These are phyloP conservation scores for Talinum fruticosum DNA, from an alignment of 148 eudicot genomes.

Conservation along the genomic window DNA sequence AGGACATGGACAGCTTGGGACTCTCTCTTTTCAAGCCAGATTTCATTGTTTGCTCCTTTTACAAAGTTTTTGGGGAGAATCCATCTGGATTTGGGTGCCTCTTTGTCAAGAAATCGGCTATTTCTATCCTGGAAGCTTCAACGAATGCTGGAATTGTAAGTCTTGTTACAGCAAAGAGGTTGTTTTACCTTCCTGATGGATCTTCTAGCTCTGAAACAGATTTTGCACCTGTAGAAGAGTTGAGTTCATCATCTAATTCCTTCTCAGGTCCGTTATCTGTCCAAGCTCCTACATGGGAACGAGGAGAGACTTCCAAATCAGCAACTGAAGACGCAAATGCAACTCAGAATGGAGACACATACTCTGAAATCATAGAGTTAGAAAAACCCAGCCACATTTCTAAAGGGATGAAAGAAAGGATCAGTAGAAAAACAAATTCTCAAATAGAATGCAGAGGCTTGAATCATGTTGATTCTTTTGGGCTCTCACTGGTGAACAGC, in stretches of 20 bases:
- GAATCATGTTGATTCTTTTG: conserved; percentile 77
- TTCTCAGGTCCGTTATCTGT: conserved; percentile 23
- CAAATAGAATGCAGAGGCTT: conserved; percentile 50
- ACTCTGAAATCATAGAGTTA: conserved; percentile 23
- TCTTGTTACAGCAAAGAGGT: conserved; percentile 43
- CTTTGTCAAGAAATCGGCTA: conserved; percentile 74
- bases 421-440: conserved; percentile 13
- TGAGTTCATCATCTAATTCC: conserved; percentile 24
- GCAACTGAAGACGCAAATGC: conserved; percentile 8
- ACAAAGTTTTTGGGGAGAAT: conserved; percentile 88
- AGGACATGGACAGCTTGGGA: conserved; percentile 91
- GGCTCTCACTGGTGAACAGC: conserved; percentile 54
- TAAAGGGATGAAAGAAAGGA: neutral
- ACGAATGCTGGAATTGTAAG: conserved; percentile 57
- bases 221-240: conserved; percentile 27
- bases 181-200: conserved; percentile 38
- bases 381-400: conserved; percentile 1
- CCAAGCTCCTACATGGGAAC: conserved; percentile 21
- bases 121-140: conserved; percentile 48
- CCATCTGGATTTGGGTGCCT: conserved; percentile 94
- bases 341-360: conserved; percentile 8
- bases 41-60: conserved; percentile 79
- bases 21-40: conserved; percentile 80
- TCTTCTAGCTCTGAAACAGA: conserved; percentile 49
- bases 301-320: conserved; percentile 26